Percentiles rank a stretch among this genome's conserved stretches.
Evolutionary conservation across 805 yeast species (phyloP).

Genomic region (Barnettozyma sp.): DNA sequence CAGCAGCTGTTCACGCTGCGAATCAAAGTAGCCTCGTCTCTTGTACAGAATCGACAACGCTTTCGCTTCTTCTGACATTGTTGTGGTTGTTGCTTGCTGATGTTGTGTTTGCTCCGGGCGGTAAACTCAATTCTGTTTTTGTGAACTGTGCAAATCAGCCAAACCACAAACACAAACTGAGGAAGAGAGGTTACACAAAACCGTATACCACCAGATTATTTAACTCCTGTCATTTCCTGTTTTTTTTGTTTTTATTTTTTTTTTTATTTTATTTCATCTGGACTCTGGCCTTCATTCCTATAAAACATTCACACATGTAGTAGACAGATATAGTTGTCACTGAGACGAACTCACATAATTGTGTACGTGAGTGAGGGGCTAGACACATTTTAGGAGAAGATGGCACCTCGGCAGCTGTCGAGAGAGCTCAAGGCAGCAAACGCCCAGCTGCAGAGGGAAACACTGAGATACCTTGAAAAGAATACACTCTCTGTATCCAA

Average conservation of each 20-base stretch:
- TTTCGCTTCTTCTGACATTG: conserved; percentile 10
- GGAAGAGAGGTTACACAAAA: too few relatives aligned
- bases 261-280: background rate
- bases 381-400: too few relatives aligned
- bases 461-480: conserved; percentile 1
- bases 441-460: conserved; percentile 5
- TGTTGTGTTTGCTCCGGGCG: too few relatives aligned
- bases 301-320: too few relatives aligned
- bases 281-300: background rate
- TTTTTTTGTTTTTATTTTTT: background rate
- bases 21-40: conserved; percentile 20
- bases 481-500: background rate
- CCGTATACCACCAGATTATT: too few relatives aligned
- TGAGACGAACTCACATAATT: too few relatives aligned
- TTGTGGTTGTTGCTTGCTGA: background rate
- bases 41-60: conserved; percentile 15
- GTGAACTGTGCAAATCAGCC: too few relatives aligned
- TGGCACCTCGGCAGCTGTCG: conserved; percentile 2
- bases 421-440: background rate
- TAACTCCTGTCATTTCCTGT: background rate
- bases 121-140: too few relatives aligned
- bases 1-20: conserved; percentile 13
- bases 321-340: too few relatives aligned
- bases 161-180: too few relatives aligned
- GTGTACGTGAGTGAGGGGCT: too few relatives aligned